Base-by-base conservation (phyloP, 2,329 filamentous ascomycete species). In the Colletotrichum sp. region DNA sequence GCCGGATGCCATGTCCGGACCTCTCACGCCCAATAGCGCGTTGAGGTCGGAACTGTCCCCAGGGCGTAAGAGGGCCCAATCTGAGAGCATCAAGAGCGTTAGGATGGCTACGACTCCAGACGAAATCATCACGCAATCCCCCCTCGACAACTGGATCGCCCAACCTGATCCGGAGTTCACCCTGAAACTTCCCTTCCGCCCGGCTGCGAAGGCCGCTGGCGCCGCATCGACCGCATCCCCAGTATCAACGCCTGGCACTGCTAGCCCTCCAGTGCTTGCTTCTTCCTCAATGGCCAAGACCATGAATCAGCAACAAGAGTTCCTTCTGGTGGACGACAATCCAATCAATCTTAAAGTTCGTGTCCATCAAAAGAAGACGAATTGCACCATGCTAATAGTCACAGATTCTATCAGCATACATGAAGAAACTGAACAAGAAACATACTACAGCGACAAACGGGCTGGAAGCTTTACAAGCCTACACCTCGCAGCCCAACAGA, bases 401-500 rank as follows among this genome's bases (percentile, higher is more conserved):
- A 0, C 57, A 84, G 80, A 80, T 86, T 12, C 81, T 86, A 8
- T 80, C 81, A 22, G 83, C 82, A 2, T 85, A 83, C 66, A 81
- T 84, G 78, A 81, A 80, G 30, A 85, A 84, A 77, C 82, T 84
- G 15, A 82, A 85, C 11, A 81, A 82, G 15, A 82, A 82, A 13
- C 82, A 83, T 68, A 80, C 80, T 6, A 85, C 84, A 4, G 87
- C 87, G 2, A 80, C 78, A n/a, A 85, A 88, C 70, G 87, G 87
- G 15, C 82, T 84, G 8, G 84, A 87, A 79, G 87, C 87, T 3
- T 80, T 88, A 2, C 82, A 85, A 32, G 55, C 61, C 5, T 78
- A 78, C 57, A 73, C 67, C 9, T 27, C 27, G 12, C 28, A 74
- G 3, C 76, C 77, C 1, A 60, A 59, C 28, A 71, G 63, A 16